A percentile compares a stretch with the other conserved stretches of the same genome.
These are phyloP conservation scores for Trichoderma sp. DNA, from an alignment of 2,329 filamentous ascomycete genomes.

Conservation along the genomic window DNA sequence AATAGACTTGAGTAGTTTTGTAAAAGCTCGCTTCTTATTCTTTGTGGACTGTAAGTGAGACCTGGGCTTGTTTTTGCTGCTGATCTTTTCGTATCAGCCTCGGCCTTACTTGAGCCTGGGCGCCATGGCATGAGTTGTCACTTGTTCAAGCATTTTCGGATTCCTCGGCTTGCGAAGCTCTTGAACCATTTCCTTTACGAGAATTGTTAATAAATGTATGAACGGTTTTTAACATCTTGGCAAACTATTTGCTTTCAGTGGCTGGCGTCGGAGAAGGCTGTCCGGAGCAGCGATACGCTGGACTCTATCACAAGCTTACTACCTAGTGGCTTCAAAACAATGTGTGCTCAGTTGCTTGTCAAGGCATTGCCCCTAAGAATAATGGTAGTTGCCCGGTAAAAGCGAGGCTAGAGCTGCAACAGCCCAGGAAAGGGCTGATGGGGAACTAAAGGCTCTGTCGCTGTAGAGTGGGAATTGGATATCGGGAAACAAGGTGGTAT, in stretches of 20 bases:
- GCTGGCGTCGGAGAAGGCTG: slow-evolving; percentile 1
- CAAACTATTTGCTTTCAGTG: not conserved
- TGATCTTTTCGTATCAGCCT: not conserved
- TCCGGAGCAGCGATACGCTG: not conserved
- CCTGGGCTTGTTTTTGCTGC: not conserved
- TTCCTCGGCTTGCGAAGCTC: not conserved
- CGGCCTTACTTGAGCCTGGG: not conserved
- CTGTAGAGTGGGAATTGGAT: not conserved
- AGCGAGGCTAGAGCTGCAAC: not conserved
- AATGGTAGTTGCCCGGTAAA: not conserved
- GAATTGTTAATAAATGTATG: not conserved
- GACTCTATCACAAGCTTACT: not conserved
- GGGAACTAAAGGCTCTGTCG: not conserved
- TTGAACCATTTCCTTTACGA: not conserved
- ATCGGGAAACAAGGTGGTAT: not conserved
- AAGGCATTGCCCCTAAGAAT: not conserved
- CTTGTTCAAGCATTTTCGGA: not conserved
- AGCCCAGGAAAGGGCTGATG: slow-evolving; percentile 6
- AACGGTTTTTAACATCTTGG: not conserved
- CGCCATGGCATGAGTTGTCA: not conserved
- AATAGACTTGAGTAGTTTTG: too few relatives aligned
- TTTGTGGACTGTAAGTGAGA: not conserved
- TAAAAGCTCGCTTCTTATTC: not conserved
- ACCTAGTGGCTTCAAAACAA: not conserved
- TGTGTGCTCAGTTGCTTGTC: not conserved